Evolutionary conservation across 345 rosid genomes (phyloP).

Genomic region (Eucalyptus regnans): DNA sequence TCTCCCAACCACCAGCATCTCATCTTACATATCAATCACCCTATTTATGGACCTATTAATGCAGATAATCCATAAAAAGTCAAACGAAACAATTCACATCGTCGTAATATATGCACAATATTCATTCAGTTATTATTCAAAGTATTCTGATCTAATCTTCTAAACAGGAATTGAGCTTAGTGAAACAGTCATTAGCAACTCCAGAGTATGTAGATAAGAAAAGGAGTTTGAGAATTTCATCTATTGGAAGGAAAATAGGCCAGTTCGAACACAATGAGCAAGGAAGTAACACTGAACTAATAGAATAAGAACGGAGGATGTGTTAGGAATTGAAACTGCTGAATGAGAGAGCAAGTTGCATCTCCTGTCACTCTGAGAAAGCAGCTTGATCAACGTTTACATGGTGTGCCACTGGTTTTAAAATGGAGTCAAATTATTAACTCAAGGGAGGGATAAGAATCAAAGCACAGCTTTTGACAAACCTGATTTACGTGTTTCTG

Average conservation of each 20-base stretch:
- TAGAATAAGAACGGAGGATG: not conserved
- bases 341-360: not conserved
- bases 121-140: no score
- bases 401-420: not conserved
- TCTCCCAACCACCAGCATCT: no score
- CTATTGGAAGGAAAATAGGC: not conserved
- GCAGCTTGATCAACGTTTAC: not conserved
- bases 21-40: no score
- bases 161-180: not conserved
- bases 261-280: not conserved
- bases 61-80: no score
- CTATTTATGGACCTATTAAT: no score
- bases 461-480: not conserved
- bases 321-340: not conserved
- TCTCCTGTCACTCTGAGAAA: not conserved
- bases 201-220: not conserved
- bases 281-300: not conserved
- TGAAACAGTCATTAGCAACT: not conserved
- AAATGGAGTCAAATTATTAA: not conserved
- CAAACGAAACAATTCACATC: no score
- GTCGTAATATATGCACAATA: fast-evolving
- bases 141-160: no score
- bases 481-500: not conserved
- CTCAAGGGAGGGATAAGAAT: not conserved
- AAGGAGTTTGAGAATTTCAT: not conserved